Evolutionary conservation across 352 stramenopile genomes (phyloP), one percentile per base, ranked within the genome.

Genomic region (Phytophthora kernoviae): DNA sequence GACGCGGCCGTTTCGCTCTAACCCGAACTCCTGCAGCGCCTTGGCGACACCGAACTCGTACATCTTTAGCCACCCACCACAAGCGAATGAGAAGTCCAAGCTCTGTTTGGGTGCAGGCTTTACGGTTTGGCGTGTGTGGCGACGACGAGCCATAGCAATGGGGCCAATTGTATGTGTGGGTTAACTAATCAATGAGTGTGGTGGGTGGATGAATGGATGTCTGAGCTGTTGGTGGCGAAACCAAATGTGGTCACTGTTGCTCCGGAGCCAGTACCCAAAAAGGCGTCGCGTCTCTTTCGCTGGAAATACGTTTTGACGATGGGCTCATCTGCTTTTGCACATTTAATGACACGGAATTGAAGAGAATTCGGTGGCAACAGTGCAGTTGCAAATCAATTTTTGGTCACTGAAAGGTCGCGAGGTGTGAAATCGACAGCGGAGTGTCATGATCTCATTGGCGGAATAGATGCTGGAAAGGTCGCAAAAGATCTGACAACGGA

Each of bases 41-140:
- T 92, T 89, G 54, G 79, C 82, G 24, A 92, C 84, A 30, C 84
- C 84, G 45, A 93, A 91, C 17, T 84, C 62, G 65, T 91, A 92
- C 74, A 84, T 85, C 68, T 91, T 92, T 54, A 93, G 80, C 84
- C 84, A 93, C 1, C 84, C 84, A 37, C 76, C 80, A 50, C 81
- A 89, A 5, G 79, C 77, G 56, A 93, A 93, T 58, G 80, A 92
- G 68, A 84, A 87, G 70, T 40, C 27, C 27, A 53, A 14, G 18
- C 5, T 18, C 45, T 30, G 5, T 1, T 53, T 7, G 30, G 44
- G 5, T 7, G 14, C 24, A 4, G 20, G 18, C 26, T 9, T 20
- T 24, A 22, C 26, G 26, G 14, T 24, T 14, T n/a, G 53, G 41
- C 44, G 34, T 17, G 21, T 44, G 41, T 15, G 9, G 21, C 17